These are phyloP conservation scores for Stereum hirsutum DNA, from an alignment of 1,284 basidiomycete genomes.

Conservation along the genomic window DNA sequence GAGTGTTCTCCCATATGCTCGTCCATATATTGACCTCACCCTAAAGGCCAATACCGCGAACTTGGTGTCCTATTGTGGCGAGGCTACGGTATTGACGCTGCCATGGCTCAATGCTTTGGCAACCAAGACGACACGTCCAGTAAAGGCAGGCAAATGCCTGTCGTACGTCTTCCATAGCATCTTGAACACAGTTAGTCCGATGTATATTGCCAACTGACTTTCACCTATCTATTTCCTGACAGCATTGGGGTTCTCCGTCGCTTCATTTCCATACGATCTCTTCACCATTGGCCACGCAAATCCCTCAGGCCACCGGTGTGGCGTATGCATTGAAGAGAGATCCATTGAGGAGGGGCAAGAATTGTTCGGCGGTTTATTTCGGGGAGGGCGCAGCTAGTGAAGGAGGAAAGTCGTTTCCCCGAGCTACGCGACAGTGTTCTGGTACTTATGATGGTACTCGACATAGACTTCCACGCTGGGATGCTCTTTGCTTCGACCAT, in stretches of 20 bases:
- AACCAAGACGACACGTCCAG: conserved; percentile 74
- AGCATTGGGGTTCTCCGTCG: conserved; percentile 83
- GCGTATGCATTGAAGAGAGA: conserved; percentile 83
- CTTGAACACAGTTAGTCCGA: too few relatives aligned
- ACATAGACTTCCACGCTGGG: conserved; percentile 77
- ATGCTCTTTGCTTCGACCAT: conserved; percentile 71
- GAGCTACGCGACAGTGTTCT: too few relatives aligned
- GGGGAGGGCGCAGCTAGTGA: conserved; percentile 80
- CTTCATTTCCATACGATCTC: conserved; percentile 93
- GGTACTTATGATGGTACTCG: too few relatives aligned
- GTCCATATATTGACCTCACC: too few relatives aligned
- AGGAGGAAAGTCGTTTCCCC: too few relatives aligned
- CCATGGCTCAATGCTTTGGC: conserved; percentile 88
- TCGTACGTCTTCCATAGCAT: conserved; percentile 33
- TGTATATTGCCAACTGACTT: neutral
- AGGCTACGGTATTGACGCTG: conserved; percentile 61
- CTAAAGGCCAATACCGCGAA: conserved; percentile 85
- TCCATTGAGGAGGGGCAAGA: conserved; percentile 59
- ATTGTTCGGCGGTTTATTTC: conserved; percentile 86
- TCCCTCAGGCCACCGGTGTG: conserved; percentile 92
- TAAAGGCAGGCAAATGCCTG: conserved; percentile 88
- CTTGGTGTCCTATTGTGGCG: conserved; percentile 87
- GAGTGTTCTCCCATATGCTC: neutral
- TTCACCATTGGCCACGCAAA: conserved; percentile 90
- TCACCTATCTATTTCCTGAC: neutral